Percentiles rank a stretch among this genome's conserved stretches.
Evolutionary conservation across 73 alveolate species (phyloP).

Genomic region (Tetrahymena elliotti): DNA sequence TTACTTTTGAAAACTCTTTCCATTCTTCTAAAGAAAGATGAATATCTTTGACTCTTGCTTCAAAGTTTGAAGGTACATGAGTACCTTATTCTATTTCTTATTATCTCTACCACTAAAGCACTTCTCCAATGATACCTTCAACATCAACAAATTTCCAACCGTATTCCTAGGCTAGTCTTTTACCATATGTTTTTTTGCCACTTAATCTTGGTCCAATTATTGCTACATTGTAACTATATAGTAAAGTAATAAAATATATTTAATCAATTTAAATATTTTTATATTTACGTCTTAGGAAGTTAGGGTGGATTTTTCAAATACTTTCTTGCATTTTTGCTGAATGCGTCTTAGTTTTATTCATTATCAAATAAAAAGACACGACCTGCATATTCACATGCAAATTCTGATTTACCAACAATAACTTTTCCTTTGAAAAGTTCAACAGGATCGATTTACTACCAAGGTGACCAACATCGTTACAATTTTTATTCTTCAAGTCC

Average conservation of each 20-base stretch:
- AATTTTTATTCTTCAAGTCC: slow-evolving; percentile 80
- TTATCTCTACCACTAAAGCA: slow-evolving; percentile 35
- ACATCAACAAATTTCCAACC: slow-evolving; percentile 90
- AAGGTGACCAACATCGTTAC: slow-evolving; percentile 87
- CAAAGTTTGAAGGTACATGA: slow-evolving; percentile 51
- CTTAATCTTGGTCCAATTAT: slow-evolving; percentile 81
- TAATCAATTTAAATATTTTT: background rate
- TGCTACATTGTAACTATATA: slow-evolving; percentile 47
- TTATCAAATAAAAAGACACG: slow-evolving; percentile 80
- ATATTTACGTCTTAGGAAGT: slow-evolving; percentile 62
- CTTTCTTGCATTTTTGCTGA: slow-evolving; percentile 78
- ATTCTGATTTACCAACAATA: slow-evolving; percentile 81
- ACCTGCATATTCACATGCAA: slow-evolving; percentile 81
- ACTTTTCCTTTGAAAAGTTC: slow-evolving; percentile 80
- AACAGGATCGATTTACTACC: slow-evolving; percentile 94
- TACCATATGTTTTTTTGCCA: slow-evolving; percentile 85
- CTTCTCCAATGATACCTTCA: slow-evolving; percentile 59
- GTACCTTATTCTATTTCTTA: slow-evolving; percentile 55
- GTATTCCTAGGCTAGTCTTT: slow-evolving; percentile 66
- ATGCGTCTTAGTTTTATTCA: slow-evolving; percentile 78
- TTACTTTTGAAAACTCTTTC: slow-evolving; percentile 21
- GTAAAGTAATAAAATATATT: background rate
- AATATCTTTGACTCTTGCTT: slow-evolving; percentile 41
- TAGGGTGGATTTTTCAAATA: slow-evolving; percentile 76
- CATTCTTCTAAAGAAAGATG: slow-evolving; percentile 64